These are phyloP conservation scores for Dryadomyces quercivorus DNA, from an alignment of 2,329 filamentous ascomycete genomes.

Conservation along the genomic window DNA sequence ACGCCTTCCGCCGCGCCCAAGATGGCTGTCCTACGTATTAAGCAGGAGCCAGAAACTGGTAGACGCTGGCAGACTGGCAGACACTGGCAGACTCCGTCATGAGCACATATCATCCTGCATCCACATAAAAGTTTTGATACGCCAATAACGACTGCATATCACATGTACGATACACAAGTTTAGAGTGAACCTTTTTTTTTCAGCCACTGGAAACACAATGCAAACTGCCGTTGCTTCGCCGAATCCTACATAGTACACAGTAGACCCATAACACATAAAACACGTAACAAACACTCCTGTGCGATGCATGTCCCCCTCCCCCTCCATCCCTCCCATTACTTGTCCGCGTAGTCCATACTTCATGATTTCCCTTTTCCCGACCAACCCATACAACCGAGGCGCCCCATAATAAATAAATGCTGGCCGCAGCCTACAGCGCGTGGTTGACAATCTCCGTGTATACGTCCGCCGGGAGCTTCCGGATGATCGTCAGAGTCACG, in stretches of 20 bases:
- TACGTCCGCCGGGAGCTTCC: constrained; percentile 80
- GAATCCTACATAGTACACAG: too few relatives aligned
- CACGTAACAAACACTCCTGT: neutral
- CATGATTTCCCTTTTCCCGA: neutral
- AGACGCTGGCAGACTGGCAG: neutral
- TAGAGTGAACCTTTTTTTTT: neutral
- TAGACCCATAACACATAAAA: neutral
- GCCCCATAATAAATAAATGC: neutral
- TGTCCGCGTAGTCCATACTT: neutral
- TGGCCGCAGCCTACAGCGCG: constrained; percentile 43
- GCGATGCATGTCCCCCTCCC: neutral
- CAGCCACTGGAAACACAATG: neutral
- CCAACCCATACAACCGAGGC: neutral
- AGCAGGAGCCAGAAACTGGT: constrained; percentile 2
- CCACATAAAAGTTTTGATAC: neutral
- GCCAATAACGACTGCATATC: neutral
- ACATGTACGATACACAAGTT: neutral
- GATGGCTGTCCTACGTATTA: constrained; percentile 44
- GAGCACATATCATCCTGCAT: neutral
- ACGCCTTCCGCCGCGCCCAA: constrained; percentile 58
- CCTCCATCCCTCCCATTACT: too few relatives aligned
- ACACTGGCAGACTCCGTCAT: neutral
- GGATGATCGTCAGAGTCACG: constrained; percentile 73
- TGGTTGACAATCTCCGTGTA: constrained; percentile 85
- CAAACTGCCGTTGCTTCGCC: too few relatives aligned